phyloP scores from a whole-genome alignment of 352 stramenopile genomes.

The Phytophthora pisi region DNA sequence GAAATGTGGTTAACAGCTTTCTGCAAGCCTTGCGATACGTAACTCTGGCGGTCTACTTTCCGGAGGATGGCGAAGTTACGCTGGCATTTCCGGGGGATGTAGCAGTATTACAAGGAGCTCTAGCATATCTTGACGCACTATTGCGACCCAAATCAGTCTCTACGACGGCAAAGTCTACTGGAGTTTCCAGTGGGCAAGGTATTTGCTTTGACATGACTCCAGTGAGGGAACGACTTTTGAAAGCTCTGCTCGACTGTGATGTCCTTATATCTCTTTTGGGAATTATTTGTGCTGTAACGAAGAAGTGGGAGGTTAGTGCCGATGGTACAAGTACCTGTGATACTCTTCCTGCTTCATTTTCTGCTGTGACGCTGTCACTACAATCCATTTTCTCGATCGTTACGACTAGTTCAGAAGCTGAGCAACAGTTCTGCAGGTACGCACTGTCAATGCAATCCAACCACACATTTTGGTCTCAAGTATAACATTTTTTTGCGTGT shows the following conservation, averaged over 20 bases:
- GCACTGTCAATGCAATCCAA: neutral
- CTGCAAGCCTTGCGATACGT: slow-evolving; percentile 61
- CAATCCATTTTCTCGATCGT: slow-evolving; percentile 29
- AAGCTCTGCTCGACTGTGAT: slow-evolving; percentile 50
- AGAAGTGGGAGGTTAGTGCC: slow-evolving; percentile 14
- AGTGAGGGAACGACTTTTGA: slow-evolving; percentile 38
- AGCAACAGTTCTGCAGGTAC: slow-evolving; percentile 26
- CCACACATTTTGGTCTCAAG: neutral
- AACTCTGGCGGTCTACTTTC: slow-evolving; percentile 47
- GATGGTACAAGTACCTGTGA: neutral
- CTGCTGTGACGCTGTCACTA: slow-evolving; percentile 18
- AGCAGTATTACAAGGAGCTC: slow-evolving; percentile 28
- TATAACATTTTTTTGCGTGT: neutral
- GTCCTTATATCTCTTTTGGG: slow-evolving; percentile 47
- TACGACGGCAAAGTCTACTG: neutral
- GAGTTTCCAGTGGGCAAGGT: neutral
- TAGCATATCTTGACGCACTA: slow-evolving; percentile 37
- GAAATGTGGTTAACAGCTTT: slow-evolving; percentile 57
- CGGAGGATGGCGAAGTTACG: slow-evolving; percentile 26
- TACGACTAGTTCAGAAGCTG: slow-evolving; percentile 12
- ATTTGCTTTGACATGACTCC: neutral
- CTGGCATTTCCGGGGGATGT: slow-evolving; percentile 33
- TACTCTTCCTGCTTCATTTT: slow-evolving; percentile 1
- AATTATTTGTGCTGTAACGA: slow-evolving; percentile 40
- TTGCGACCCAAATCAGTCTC: slow-evolving; percentile 15